Evolutionary conservation across 1,284 basidiomycete genomes (phyloP), one percentile per base, ranked within the genome.

Genomic region (Rhodotorula sp.): DNA sequence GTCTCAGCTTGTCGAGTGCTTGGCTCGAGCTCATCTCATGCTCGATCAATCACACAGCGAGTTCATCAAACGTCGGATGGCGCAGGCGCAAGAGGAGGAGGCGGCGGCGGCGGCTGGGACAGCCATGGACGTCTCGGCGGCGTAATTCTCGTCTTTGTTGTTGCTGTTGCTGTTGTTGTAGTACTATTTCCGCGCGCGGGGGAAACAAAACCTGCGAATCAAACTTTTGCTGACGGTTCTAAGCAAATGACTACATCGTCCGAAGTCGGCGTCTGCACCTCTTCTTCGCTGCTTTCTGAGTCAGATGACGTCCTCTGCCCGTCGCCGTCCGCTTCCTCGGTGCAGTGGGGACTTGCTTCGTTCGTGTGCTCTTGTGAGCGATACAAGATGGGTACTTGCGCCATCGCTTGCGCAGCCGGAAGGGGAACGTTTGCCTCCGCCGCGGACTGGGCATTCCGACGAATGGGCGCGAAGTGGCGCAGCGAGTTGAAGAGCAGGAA

Each of bases 11-110:
- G 5, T 16, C 15, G 8, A 5, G n/a, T 20, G n/a, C 14, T 49
- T 12, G 48, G 23, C 48, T 23, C 48, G 23, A 51, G 18, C 49
- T 51, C 49, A 51, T 14, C 20, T 51, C 34, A 14, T 51, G 12
- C 54, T 15, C 23, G 1, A 8, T 46, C 8, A 1, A n/a, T 3
- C 5, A 4, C 14, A 20, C 65, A 73, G 73, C 49, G 73, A 74
- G 46, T 74, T 69, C 26, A 74, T 74, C 67, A 74, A 74, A 46
- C 62, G 73, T 29, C 46, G 73, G n/a, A 74, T 74, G 65, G 70
- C 49, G 16, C 61, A 52, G 18, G 70, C 67, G 12, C 59, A 64
- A 57, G 60, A 54, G 21, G 72, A 60, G 31, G 57, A 58, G 29
- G 26, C 52, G 34, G 65, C 61, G 21, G 51, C 49, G 8, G 57